These are phyloP conservation scores for Naumovozyma baii DNA, from an alignment of 805 yeast genomes.

Conservation along the genomic window DNA sequence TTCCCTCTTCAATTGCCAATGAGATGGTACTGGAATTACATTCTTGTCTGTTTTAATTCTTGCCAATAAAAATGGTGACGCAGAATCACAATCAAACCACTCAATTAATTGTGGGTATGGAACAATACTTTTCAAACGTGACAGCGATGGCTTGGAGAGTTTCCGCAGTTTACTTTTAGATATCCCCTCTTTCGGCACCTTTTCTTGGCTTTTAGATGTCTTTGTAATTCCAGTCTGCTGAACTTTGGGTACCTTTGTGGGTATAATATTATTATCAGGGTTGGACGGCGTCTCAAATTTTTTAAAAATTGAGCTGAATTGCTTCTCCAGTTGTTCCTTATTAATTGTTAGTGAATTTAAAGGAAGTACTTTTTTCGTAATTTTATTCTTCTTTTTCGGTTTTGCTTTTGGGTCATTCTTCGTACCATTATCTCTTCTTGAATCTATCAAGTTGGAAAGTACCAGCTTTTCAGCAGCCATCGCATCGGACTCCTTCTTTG, in stretches of 20 bases:
- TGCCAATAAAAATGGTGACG: slow-evolving; percentile 60
- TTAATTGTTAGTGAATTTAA: background rate
- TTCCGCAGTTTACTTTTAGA: slow-evolving; percentile 43
- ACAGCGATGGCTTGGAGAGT: slow-evolving; percentile 50
- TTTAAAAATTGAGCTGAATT: slow-evolving; percentile 8
- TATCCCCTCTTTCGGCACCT: slow-evolving; percentile 13
- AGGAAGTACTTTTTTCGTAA: slow-evolving; percentile 25
- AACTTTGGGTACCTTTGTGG: background rate
- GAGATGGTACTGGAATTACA: slow-evolving; percentile 66
- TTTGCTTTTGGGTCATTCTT: background rate
- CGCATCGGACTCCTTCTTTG: slow-evolving; percentile 1
- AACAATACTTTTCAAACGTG: slow-evolving; percentile 53
- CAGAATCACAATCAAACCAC: slow-evolving; percentile 81
- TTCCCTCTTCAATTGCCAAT: slow-evolving; percentile 77
- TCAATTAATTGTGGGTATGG: slow-evolving; percentile 66
- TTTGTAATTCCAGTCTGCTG: background rate
- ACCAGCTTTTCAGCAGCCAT: slow-evolving; percentile 1
- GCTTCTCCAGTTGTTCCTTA: slow-evolving; percentile 17
- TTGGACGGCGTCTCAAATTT: slow-evolving; percentile 5
- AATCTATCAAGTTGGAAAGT: background rate
- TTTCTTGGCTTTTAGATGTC: slow-evolving; percentile 11
- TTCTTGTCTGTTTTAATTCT: slow-evolving; percentile 57
- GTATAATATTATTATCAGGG: background rate
- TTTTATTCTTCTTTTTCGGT: slow-evolving; percentile 5
- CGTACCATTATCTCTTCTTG: background rate